phyloP scores from a whole-genome alignment of 148 eudicot genomes.

The Silene conica region DNA sequence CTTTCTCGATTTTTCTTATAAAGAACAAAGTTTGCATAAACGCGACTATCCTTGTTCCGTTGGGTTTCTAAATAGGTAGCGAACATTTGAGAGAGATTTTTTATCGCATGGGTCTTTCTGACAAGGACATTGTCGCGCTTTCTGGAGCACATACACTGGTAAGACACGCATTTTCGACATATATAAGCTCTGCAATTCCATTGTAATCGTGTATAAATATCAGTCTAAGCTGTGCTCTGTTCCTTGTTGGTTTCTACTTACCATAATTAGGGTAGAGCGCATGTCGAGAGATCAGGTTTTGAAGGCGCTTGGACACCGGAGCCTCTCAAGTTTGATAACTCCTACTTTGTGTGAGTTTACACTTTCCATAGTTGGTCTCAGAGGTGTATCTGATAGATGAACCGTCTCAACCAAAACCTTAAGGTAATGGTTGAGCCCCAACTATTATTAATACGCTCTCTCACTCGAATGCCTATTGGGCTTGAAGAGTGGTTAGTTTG shows the following conservation, averaged over 20 bases:
- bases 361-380: neutral
- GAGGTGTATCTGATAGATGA: too few relatives aligned
- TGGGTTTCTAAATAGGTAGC: conserved; percentile 38
- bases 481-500: too few relatives aligned
- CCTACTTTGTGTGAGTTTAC: conserved; percentile 62
- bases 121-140: conserved; percentile 81
- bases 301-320: conserved; percentile 81
- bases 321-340: conserved; percentile 83
- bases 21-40: too few relatives aligned
- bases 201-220: neutral
- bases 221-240: too few relatives aligned
- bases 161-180: conserved; percentile 1
- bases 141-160: conserved; percentile 96
- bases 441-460: too few relatives aligned
- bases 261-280: conserved; percentile 63
- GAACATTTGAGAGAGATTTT: conserved; percentile 66
- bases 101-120: conserved; percentile 75
- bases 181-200: neutral
- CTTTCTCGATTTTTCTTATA: too few relatives aligned
- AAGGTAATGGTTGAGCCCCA: too few relatives aligned
- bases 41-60: too few relatives aligned
- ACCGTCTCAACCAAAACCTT: too few relatives aligned
- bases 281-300: conserved; percentile 77
- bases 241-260: too few relatives aligned
- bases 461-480: too few relatives aligned